Base-by-base conservation (phyloP, 2,329 filamentous ascomycete genomes). In the Cercospora brassicicola region DNA sequence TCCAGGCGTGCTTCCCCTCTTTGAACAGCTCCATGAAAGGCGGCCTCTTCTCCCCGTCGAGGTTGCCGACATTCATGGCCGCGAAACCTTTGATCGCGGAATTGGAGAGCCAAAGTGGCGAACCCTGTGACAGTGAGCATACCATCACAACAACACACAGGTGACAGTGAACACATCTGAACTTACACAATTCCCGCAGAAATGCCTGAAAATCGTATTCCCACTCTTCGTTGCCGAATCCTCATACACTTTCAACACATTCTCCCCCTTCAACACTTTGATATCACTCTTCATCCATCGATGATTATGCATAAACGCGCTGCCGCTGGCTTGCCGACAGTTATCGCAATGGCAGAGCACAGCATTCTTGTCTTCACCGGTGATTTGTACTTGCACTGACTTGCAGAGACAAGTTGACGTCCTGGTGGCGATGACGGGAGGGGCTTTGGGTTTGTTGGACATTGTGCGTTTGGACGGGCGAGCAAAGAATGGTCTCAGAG, bases 321-420 rank as follows among this genome's bases (percentile, higher is more conserved):
- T 73, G 9, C 75, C 74, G 28, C 45, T 65, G 26, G 71, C 65
- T 48, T 69, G 64, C n/a, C 71, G 69, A 62, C 74, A 76, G 36
- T 76, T 75, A 63, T 57, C 59, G 68, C 76, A 78, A 59, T 77
- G 75, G 67, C 75, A 77, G 2, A 77, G 70, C 2, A 77, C 74
- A 4, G 74, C 69, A 36, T 73, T 73, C 65, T 77, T 77, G 60
- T 75, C 74, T 36, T 69, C 64, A 36, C 76, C 76, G 2, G 68
- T 73, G 28, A 76, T 59, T 15, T 71, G 69, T 61, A 76, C 67
- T 23, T 63, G 48, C 9, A 78, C 67, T 10, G 68, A 61, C 48
- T 70, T 69, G 70, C 76, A 78, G 56, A 77, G 75, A 69, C 76
- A 78, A 10, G 68, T 68, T 36, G 66, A 64, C 30, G 45, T 68